These are phyloP conservation scores for Quercus tomentella DNA, from an alignment of 331 rosid genomes.

Conservation along the genomic window DNA sequence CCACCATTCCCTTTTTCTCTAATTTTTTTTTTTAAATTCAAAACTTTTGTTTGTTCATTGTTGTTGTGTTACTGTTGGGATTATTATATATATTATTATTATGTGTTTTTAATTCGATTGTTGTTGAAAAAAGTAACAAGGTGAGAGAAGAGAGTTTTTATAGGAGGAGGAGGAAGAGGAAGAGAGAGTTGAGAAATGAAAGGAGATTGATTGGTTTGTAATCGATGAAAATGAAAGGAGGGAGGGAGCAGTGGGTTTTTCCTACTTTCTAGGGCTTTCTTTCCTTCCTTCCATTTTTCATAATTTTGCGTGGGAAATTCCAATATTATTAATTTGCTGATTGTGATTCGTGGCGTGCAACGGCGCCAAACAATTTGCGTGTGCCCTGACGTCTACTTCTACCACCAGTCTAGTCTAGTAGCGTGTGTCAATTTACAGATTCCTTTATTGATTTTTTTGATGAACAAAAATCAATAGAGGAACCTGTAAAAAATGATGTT, in stretches of 20 bases:
- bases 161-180: background rate
- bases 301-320: background rate
- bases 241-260: too few species aligned
- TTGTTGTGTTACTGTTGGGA: background rate
- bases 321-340: too few species aligned
- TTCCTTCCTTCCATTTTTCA: background rate
- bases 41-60: background rate
- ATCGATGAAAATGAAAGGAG: too few species aligned
- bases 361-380: constrained; percentile 25
- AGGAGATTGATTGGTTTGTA: background rate
- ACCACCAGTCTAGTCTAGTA: accelerated
- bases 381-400: background rate
- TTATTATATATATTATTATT: too few species aligned
- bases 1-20: constrained; percentile 28
- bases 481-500: too few species aligned
- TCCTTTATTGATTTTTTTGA: too few species aligned
- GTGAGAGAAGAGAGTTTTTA: too few species aligned
- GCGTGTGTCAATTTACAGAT: too few species aligned
- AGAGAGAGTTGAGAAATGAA: background rate
- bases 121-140: background rate
- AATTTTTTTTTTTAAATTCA: background rate
- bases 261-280: too few species aligned
- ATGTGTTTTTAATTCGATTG: background rate
- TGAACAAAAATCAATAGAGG: too few species aligned
- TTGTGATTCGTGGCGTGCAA: constrained; percentile 43